A percentile compares a stretch with the other conserved stretches of the same genome.
These are phyloP conservation scores for Geranomyces michiganensis DNA, from an alignment of 192 early-diverging fungal species.

Conservation along the genomic window DNA sequence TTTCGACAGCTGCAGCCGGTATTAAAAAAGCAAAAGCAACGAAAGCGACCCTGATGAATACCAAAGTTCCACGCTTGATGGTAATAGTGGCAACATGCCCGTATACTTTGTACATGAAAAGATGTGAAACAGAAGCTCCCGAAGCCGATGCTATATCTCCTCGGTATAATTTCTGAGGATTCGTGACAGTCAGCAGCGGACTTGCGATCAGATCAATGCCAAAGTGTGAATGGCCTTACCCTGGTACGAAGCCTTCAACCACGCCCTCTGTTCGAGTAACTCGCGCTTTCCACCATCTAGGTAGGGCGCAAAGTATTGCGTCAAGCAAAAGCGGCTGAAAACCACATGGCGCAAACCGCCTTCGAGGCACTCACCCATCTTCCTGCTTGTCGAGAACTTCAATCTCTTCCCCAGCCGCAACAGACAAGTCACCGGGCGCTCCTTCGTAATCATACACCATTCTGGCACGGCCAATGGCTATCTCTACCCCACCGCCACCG, in stretches of 20 bases:
- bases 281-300: slow-evolving; percentile 39
- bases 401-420: slow-evolving; percentile 36
- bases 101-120: too few relatives aligned
- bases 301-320: background rate
- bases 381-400: slow-evolving; percentile 51
- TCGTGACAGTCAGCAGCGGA: background rate
- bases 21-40: too few relatives aligned
- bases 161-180: slow-evolving; percentile 15
- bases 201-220: background rate
- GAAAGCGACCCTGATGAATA: too few relatives aligned
- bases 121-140: too few relatives aligned
- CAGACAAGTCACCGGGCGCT: slow-evolving; percentile 35
- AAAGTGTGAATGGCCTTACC: slow-evolving; percentile 16
- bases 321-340: background rate
- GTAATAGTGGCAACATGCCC: too few relatives aligned
- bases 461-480: background rate
- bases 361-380: slow-evolving; percentile 35
- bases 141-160: slow-evolving; percentile 4
- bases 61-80: too few relatives aligned
- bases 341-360: too few relatives aligned
- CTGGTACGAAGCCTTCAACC: slow-evolving; percentile 41
- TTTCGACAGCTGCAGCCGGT: too few relatives aligned
- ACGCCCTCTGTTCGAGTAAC: slow-evolving; percentile 25
- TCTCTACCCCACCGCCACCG: background rate
- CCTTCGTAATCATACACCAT: slow-evolving; percentile 50